Conservation (phyloP, 305 asterid genomes). For the Rubia occidens region DNA sequence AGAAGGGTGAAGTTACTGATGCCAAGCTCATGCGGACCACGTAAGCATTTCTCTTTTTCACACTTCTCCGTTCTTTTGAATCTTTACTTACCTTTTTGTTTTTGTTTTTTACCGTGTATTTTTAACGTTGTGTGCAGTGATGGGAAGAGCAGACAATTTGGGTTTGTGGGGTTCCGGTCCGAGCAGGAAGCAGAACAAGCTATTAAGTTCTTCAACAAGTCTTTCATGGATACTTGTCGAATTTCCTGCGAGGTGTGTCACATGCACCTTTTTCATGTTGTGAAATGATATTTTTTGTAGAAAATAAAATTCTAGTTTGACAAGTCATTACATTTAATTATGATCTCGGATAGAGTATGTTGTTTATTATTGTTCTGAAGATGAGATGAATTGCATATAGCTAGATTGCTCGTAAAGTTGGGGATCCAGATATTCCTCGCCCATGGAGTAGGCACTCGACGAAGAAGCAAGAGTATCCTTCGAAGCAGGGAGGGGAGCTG, state of each 20-base stretch:
- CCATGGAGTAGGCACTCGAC: slow-evolving; percentile 83
- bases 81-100: slow-evolving; percentile 6
- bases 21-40: slow-evolving; percentile 87
- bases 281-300: too few relatives aligned
- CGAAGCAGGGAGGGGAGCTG: slow-evolving; percentile 32
- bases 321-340: too few relatives aligned
- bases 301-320: too few relatives aligned
- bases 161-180: slow-evolving; percentile 75
- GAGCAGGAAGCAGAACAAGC: slow-evolving; percentile 75
- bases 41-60: slow-evolving; percentile 25
- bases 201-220: slow-evolving; percentile 58
- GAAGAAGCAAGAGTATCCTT: slow-evolving; percentile 37
- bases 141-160: slow-evolving; percentile 88
- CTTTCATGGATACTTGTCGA: slow-evolving; percentile 65
- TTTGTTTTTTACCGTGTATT: not conserved
- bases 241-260: slow-evolving; percentile 71
- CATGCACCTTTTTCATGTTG: not conserved
- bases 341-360: not conserved
- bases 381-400: slow-evolving; percentile 24
- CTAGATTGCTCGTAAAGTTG: slow-evolving; percentile 86
- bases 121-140: slow-evolving; percentile 41
- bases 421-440: slow-evolving; percentile 77
- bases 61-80: not conserved
- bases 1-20: slow-evolving; percentile 92
- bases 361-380: not conserved